Conservation (phyloP, 805 yeast genomes). For the Ogataea ramenticola region DNA sequence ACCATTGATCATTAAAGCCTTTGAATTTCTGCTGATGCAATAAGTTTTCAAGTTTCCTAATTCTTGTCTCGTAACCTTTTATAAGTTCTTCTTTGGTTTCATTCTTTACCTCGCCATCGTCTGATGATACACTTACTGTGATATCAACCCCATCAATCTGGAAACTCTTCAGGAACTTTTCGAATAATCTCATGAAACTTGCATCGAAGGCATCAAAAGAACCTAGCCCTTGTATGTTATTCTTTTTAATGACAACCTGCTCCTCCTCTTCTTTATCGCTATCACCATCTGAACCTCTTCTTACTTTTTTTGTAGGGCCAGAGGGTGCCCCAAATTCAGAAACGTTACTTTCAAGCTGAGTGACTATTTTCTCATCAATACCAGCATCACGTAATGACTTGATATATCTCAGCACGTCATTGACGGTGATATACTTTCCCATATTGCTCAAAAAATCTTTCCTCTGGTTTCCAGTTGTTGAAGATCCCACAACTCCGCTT, state of each 20-base stretch:
- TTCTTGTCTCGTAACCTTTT: conserved; percentile 61
- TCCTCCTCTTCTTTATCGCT: conserved; percentile 17
- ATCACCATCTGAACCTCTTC: neutral
- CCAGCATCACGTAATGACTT: conserved; percentile 22
- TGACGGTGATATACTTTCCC: conserved; percentile 11
- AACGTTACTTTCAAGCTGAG: conserved; percentile 31
- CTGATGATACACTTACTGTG: conserved; percentile 26
- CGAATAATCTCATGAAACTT: conserved; percentile 32
- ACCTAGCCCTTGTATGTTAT: conserved; percentile 22
- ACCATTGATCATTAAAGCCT: conserved; percentile 36
- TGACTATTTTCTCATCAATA: conserved; percentile 26
- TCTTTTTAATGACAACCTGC: conserved; percentile 13
- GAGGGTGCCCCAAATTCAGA: conserved; percentile 16
- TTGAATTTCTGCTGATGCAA: conserved; percentile 67
- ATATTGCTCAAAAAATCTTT: neutral
- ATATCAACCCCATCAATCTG: conserved; percentile 27
- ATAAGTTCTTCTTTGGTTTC: conserved; percentile 29
- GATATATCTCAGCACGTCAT: conserved; percentile 31
- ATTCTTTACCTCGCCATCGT: conserved; percentile 8
- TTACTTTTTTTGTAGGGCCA: neutral
- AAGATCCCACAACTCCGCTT: too few relatives aligned
- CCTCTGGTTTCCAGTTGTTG: too few relatives aligned
- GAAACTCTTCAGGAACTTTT: conserved; percentile 38
- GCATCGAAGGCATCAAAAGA: conserved; percentile 20
- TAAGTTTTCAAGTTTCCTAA: conserved; percentile 68